Percentiles rank a stretch among this genome's conserved stretches.
Evolutionary conservation across 805 yeast species (phyloP).

Genomic region (Ogataea parapolymorpha): DNA sequence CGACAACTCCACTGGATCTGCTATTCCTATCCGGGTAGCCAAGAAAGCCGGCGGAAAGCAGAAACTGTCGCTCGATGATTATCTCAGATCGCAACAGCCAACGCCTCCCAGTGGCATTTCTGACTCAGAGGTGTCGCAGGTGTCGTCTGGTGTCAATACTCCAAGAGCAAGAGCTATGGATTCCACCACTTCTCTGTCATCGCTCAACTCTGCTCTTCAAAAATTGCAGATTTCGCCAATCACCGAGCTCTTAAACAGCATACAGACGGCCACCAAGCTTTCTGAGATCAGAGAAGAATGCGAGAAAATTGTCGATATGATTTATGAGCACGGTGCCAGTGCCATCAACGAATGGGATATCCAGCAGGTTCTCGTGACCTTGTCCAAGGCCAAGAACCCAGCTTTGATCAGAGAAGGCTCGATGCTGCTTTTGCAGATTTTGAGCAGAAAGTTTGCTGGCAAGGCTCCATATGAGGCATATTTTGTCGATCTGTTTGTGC

Average conservation of each 20-base stretch:
- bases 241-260: constrained; percentile 49
- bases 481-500: constrained; percentile 57
- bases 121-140: constrained; percentile 26
- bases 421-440: constrained; percentile 53
- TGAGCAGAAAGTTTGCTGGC: constrained; percentile 59
- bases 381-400: constrained; percentile 72
- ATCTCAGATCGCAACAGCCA: constrained; percentile 43
- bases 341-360: constrained; percentile 64
- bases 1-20: constrained; percentile 2
- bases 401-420: constrained; percentile 75
- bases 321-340: constrained; percentile 43
- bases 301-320: constrained; percentile 47
- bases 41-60: constrained; percentile 16
- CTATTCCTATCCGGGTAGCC: constrained; percentile 12
- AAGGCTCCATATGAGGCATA: constrained; percentile 73
- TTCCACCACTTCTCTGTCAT: constrained; percentile 68
- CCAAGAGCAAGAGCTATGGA: constrained; percentile 28
- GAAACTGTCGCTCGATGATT: constrained; percentile 47
- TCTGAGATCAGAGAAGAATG: constrained; percentile 56
- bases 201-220: constrained; percentile 62
- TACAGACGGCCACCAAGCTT: constrained; percentile 49
- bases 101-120: constrained; percentile 17
- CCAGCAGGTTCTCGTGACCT: constrained; percentile 56
- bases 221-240: constrained; percentile 67
- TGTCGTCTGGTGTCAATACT: constrained; percentile 30